Conservation (phyloP, 1,284 basidiomycete genomes). For the Microbotryomycetes sp. region DNA sequence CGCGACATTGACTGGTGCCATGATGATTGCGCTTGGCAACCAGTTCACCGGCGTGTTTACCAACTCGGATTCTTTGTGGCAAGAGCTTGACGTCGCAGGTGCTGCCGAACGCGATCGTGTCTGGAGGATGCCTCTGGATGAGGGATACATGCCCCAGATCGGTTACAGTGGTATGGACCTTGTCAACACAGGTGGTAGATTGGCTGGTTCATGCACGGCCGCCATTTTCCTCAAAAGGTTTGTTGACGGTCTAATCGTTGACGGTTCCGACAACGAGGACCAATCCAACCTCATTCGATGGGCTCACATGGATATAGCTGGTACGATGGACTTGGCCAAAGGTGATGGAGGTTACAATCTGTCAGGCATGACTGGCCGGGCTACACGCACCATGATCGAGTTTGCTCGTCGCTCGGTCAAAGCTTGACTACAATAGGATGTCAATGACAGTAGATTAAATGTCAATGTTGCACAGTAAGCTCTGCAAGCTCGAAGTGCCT, state of each 20-base stretch:
- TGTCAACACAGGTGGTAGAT: conserved; percentile 58
- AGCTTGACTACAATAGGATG: too few species aligned
- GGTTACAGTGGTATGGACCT: conserved; percentile 65
- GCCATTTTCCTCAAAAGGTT: conserved; percentile 76
- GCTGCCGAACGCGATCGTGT: conserved; percentile 64
- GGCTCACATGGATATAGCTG: conserved; percentile 82
- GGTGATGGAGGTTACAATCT: conserved; percentile 28
- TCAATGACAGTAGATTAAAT: too few species aligned
- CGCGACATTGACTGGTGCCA: conserved; percentile 65
- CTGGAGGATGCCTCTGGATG: conserved; percentile 72
- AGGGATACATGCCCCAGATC: conserved; percentile 71
- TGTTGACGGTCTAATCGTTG: conserved; percentile 48
- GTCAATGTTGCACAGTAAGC: too few species aligned
- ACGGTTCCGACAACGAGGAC: conserved; percentile 50
- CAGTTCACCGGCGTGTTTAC: conserved; percentile 40
- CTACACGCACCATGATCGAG: conserved; percentile 24
- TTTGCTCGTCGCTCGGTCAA: conserved; percentile 9
- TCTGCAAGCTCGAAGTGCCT: too few species aligned
- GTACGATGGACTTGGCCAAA: conserved; percentile 55
- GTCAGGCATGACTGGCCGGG: conserved; percentile 25
- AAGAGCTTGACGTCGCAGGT: conserved; percentile 62
- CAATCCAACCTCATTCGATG: conserved; percentile 50
- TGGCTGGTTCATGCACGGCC: conserved; percentile 72
- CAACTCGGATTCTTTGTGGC: conserved; percentile 69
- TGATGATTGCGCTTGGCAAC: conserved; percentile 57